Base-by-base conservation (phyloP, 176 grass and related monocot genomes). In the Elymus sibiricus region DNA sequence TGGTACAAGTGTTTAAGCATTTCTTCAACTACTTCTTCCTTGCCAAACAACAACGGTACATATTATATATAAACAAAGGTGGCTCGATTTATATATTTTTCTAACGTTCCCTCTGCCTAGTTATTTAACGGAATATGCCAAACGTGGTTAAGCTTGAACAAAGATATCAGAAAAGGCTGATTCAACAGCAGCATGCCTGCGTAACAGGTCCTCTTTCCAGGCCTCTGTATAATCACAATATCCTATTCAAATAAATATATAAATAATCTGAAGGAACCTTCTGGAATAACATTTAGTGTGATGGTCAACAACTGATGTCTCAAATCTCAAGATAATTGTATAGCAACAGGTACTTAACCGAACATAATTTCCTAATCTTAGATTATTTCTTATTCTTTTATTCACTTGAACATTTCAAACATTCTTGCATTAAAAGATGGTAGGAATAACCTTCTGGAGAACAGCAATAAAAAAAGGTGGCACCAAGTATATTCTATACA, bases 231-330 rank as follows among this genome's bases (percentile, higher is more conserved):
- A 61, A 26, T 25, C n/a, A 29, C 28, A 34, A 67, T 34, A 17
- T 68, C 65, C 65, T 37, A 68, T 19, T 37, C 7, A 68, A 67
- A 67, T 34, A 83, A 88, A 76, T 76, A 81, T n/a, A n/a, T n/a
- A 60, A 9, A 35, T 40, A 42, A 12, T 83, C 31, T 11, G 2
- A 40, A 70, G 3, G 38, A 17, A 32, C 37, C 53, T 37, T 16
- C 47, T 88, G 5, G 47, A 69, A 82, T 6, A 37, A 17, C 6
- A 27, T 78, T 77, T 69, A 21, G 44, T 70, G 27, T 0, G 21
- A 70, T 60, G 9, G 28, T 17, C 27, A 80, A 44, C 42, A 11
- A 11, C 19, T 43, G 21, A 40, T 70, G 35, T 70, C 5, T 21
- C 35, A 14, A 25, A 70, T 61, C 49, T 60, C 26, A 88, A 70